Conservation (phyloP, 768 basidiomycete species). For the Tephrocybe rancida region DNA sequence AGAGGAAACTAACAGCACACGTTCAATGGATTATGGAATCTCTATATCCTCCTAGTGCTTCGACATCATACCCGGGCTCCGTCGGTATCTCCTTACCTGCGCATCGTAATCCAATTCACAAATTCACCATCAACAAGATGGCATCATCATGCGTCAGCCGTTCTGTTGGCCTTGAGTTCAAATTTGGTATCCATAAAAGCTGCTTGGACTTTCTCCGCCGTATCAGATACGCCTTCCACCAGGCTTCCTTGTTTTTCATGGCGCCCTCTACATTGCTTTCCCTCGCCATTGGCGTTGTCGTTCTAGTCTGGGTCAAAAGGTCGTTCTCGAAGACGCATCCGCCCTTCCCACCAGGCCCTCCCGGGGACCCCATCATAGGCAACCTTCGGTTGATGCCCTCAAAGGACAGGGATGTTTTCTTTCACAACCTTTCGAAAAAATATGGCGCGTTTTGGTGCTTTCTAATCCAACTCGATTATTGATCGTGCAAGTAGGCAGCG, state of each 20-base stretch:
- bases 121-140: too few species aligned
- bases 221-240: too few species aligned
- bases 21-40: too few species aligned
- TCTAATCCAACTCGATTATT: background rate
- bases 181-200: too few species aligned
- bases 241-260: background rate
- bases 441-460: constrained; percentile 27
- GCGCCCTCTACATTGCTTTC: background rate
- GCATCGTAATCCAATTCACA: too few species aligned
- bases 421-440: constrained; percentile 30
- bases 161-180: too few species aligned
- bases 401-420: constrained; percentile 23
- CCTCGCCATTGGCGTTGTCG: background rate
- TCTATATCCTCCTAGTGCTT: too few species aligned
- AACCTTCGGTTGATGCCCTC: constrained; percentile 34
- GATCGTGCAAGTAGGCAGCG: constrained; percentile 19
- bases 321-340: constrained; percentile 6
- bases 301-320: constrained; percentile 2
- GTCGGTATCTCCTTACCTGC: too few species aligned
- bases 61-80: too few species aligned
- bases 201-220: too few species aligned
- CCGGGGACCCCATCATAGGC: constrained; percentile 36
- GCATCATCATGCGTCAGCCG: too few species aligned
- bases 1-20: too few species aligned
- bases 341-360: constrained; percentile 34